phyloP scores from a whole-genome alignment of 2,329 filamentous ascomycete species.

The Volutella citrinella region DNA sequence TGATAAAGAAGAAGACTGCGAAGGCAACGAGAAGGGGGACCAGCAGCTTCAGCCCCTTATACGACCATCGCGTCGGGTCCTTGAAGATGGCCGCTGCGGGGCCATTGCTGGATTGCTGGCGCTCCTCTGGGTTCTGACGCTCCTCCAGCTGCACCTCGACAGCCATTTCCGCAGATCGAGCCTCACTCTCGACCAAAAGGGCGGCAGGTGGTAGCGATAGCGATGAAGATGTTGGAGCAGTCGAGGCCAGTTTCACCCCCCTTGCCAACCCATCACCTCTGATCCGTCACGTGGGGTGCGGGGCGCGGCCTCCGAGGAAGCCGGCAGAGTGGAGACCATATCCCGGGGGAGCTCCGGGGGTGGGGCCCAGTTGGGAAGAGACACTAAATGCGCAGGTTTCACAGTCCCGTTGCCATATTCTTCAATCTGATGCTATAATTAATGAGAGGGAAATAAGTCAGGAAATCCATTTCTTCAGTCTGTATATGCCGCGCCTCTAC shows the following conservation, averaged over 20 bases:
- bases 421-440: too few species aligned
- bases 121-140: background rate
- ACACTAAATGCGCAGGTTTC: too few species aligned
- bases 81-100: background rate
- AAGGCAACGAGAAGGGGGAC: constrained; percentile 15
- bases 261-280: background rate
- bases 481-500: too few species aligned
- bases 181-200: background rate
- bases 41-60: constrained; percentile 12
- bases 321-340: too few species aligned
- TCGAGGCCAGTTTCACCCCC: background rate
- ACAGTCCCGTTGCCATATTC: too few species aligned
- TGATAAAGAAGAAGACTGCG: constrained; percentile 14
- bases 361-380: too few species aligned
- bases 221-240: background rate
- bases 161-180: background rate
- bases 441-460: too few species aligned
- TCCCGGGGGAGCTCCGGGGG: too few species aligned
- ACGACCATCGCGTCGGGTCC: constrained; percentile 10
- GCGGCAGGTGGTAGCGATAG: background rate
- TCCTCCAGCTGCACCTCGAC: background rate
- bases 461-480: too few species aligned
- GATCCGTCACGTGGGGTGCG: background rate
- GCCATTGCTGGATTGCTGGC: background rate
- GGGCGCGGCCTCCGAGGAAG: background rate